Evolutionary conservation across 371 early-diverging fungal genomes (phyloP).

Genomic region (Nematocida sp.): DNA sequence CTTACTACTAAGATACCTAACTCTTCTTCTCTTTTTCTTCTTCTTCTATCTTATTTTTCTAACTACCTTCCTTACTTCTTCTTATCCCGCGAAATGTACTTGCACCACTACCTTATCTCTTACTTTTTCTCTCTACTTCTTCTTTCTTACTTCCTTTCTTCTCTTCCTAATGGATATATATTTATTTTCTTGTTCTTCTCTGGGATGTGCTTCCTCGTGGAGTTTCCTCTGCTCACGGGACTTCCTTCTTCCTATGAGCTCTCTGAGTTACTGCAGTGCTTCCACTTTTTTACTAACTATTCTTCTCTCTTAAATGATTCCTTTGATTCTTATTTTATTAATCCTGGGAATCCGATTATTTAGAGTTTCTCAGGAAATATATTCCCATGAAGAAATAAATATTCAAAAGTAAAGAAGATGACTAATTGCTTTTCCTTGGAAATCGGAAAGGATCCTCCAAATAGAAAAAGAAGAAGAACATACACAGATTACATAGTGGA

Average conservation of each 20-base stretch:
- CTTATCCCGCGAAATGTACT: conserved; percentile 16
- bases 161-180: not conserved
- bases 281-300: not conserved
- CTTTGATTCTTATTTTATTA: too few species aligned
- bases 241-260: not conserved
- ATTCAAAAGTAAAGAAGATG: too few species aligned
- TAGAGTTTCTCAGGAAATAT: too few species aligned
- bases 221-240: conserved; percentile 4
- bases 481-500: conserved; percentile 9
- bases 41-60: conserved; percentile 7
- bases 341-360: too few species aligned
- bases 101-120: conserved; percentile 42
- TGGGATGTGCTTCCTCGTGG: not conserved
- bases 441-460: not conserved
- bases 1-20: not conserved
- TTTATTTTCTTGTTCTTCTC: not conserved
- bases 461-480: conserved; percentile 11
- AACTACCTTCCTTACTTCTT: conserved; percentile 47
- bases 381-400: too few species aligned
- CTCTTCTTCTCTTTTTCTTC: not conserved
- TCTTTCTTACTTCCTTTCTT: not conserved
- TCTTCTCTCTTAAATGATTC: too few species aligned
- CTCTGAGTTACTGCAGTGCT: not conserved
- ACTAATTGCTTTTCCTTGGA: not conserved
- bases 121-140: conserved; percentile 40